Evolutionary conservation across 1,284 basidiomycete genomes (phyloP), one percentile per base, ranked within the genome.

Genomic region (Ceratobasidium sp.): DNA sequence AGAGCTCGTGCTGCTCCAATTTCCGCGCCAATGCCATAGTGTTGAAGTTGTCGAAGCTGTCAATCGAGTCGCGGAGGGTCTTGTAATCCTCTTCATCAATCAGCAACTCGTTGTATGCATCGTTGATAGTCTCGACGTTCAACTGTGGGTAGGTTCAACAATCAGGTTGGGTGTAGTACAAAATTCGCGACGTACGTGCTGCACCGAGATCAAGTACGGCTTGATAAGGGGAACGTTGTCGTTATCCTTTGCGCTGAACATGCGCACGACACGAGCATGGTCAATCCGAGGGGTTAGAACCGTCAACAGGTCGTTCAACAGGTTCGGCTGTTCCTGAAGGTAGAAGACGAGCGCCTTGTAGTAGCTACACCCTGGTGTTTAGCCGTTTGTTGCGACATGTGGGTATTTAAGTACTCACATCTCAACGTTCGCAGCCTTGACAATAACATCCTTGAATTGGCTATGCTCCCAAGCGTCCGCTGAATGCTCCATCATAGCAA

Each of bases 1-100:
- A 88, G 57, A 99, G 88, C 77, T 95, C 94, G 83, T 99, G 97
- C 80, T 90, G 91, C 85, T 98, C 95, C 77, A 99, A 85, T 64
- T 94, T 90, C 81, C 90, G 89, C 1, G 98, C 97, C 40, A 99
- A 90, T 64, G 87, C 89, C 79, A 97, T 91, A 79, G 95, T 95
- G 85, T 99, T 95, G 87, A 98, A 99, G 86, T 98, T 98, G 85
- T 99, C 96, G 82, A 97, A 97, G 83, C 95, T 96, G 85, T 99
- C 97, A 79, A 99, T 96, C 29, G 95, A 96, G 82, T 96, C 96
- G 15, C 98, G 92, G 9, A 99, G 89, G 0, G 97, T 98, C 84
- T 97, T 96, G 86, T 96, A 96, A 84, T 99, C 97, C 85, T 99
- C 98, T 85, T 99, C 98, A 84, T 99, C 98, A 79, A 99, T 99